Conservation (phyloP, 768 basidiomycete genomes). For the Suillus subluteus region DNA sequence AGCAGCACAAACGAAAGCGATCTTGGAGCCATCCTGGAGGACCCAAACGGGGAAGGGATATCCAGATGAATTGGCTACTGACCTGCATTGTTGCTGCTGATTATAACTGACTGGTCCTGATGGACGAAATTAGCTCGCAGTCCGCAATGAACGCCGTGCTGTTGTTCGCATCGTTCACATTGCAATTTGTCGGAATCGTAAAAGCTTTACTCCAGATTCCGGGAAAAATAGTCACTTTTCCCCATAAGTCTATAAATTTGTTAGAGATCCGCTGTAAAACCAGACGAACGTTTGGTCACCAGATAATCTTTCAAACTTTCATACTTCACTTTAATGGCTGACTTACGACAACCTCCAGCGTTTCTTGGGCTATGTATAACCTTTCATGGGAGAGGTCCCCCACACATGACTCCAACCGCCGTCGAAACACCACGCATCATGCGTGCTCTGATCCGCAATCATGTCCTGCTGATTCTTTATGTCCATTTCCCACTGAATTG, state of each 20-base stretch:
- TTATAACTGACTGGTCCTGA: constrained; percentile 9
- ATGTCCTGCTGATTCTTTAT: background rate
- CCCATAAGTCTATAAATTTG: background rate
- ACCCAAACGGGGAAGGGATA: constrained; percentile 6
- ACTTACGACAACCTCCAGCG: background rate
- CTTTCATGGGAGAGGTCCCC: background rate
- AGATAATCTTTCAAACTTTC: background rate
- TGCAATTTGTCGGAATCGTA: background rate
- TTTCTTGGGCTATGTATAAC: background rate
- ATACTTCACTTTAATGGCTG: constrained; percentile 1
- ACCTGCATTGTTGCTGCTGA: background rate
- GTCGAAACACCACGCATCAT: background rate
- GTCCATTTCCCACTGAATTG: background rate
- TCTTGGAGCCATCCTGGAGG: constrained; percentile 23
- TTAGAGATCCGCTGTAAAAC: background rate
- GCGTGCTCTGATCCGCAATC: background rate
- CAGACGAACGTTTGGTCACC: background rate
- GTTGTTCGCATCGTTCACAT: background rate
- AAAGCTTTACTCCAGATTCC: background rate
- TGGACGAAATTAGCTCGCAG: constrained; percentile 2
- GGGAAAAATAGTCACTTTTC: background rate
- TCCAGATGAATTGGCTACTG: background rate
- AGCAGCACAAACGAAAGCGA: constrained; percentile 21
- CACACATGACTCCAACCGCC: background rate
- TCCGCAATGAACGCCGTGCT: background rate